Conservation (phyloP, 2,329 filamentous ascomycete species). For the Fusarium mangiferae region DNA sequence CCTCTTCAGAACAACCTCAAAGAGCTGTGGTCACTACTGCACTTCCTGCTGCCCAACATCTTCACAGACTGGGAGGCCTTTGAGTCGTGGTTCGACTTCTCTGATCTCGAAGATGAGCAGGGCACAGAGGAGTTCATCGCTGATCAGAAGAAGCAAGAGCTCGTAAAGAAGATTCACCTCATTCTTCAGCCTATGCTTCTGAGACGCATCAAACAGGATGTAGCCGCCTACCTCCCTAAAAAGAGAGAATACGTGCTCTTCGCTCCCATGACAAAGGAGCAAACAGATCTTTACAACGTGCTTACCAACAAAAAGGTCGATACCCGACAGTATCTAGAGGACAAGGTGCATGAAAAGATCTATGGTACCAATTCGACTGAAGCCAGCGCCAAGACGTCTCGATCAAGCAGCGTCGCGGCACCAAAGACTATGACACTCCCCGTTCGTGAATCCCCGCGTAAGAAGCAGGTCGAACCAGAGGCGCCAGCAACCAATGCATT, state of each 20-base stretch:
- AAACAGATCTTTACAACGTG: slow-evolving; percentile 86
- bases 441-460: slow-evolving; percentile 51
- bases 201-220: slow-evolving; percentile 90
- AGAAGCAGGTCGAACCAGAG: slow-evolving; percentile 42
- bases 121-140: slow-evolving; percentile 82
- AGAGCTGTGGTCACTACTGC: slow-evolving; percentile 92
- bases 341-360: slow-evolving; percentile 76
- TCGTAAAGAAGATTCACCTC: slow-evolving; percentile 82
- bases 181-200: slow-evolving; percentile 92
- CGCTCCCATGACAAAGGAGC: slow-evolving; percentile 88
- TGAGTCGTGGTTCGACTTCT: slow-evolving; percentile 97
- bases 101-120: slow-evolving; percentile 84
- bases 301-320: slow-evolving; percentile 68
- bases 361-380: slow-evolving; percentile 47
- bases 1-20: slow-evolving; percentile 95
- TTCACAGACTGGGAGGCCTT: slow-evolving; percentile 95
- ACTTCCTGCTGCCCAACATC: slow-evolving; percentile 91
- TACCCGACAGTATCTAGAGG: slow-evolving; percentile 81
- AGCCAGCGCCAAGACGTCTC: slow-evolving; percentile 48
- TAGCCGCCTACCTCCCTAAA: slow-evolving; percentile 89
- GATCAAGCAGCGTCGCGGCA: slow-evolving; percentile 48
- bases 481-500: slow-evolving; percentile 58
- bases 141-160: slow-evolving; percentile 70
- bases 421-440: slow-evolving; percentile 46
- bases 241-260: slow-evolving; percentile 97